These are phyloP conservation scores for Antitrichia curtipendula DNA, from an alignment of 225 moss, liverwort and hornwort genomes.

Conservation along the genomic window DNA sequence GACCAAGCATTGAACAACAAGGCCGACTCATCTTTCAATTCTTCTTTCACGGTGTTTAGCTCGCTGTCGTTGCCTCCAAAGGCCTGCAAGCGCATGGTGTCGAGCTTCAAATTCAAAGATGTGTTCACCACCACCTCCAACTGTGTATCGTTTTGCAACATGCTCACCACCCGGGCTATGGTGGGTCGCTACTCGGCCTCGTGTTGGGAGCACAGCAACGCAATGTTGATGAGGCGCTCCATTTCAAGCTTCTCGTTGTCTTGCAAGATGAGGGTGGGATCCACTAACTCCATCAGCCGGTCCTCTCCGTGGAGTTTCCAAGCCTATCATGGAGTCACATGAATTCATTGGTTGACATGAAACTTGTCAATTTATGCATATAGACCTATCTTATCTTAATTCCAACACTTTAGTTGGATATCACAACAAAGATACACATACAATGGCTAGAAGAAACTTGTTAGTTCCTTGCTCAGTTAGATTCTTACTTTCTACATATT, in stretches of 20 bases:
- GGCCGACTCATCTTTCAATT: not conserved
- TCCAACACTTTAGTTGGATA: no score
- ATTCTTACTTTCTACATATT: not conserved
- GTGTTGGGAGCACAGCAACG: not conserved
- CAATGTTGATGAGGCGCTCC: not conserved
- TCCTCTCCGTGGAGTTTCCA: not conserved
- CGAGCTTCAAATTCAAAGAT: not conserved
- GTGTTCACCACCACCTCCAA: not conserved
- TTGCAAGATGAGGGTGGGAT: not conserved
- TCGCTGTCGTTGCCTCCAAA: not conserved
- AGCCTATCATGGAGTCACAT: not conserved
- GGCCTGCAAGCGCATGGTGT: not conserved
- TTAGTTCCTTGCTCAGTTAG: not conserved
- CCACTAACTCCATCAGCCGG: not conserved
- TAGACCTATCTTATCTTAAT: no score
- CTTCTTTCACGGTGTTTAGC: not conserved
- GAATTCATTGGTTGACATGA: no score
- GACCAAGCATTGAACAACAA: not conserved
- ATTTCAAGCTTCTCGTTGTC: not conserved
- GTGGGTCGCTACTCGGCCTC: not conserved
- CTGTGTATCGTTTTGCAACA: conserved; percentile 2
- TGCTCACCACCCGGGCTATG: conserved; percentile 15
- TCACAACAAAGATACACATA: no score
- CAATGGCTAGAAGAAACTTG: no score
- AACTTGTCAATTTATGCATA: no score